Base-by-base conservation (phyloP, 805 yeast species). In the Debaryomyces prosopidis region DNA sequence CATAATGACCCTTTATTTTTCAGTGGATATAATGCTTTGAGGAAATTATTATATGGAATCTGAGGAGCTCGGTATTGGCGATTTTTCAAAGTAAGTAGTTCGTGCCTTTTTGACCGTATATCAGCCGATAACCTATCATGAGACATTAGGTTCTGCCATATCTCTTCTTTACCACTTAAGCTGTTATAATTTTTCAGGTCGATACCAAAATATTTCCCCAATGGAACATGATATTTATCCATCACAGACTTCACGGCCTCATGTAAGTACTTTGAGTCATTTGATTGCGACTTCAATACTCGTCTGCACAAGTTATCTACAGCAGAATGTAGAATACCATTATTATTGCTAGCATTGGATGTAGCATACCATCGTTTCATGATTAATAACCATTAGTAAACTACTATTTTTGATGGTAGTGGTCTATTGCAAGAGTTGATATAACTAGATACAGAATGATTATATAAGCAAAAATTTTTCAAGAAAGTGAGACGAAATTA, bases 1-100 rank as follows among this genome's bases (percentile, higher is more conserved):
- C 38, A 17, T 6, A 39, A 20, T 5, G 33, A 18, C 3, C 45
- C 31, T 20, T 35, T 23, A 7, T 31, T 41, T 8, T 44, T 18
- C 20, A 49, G 20, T 3, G 66, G 65, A 44, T 60, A 59, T 27
- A 63, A 43, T 2, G 48, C 44, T 27, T 53, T 50, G 8, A 54
- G 20, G 42, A 55, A 57, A 23, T 43, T 47, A 39, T 41, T 39
- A 42, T 49, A 47, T 17, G 26, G 20, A 5, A 35, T 43, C 18
- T 37, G 38, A 10, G 50, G 44, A 5, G 44, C 36, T 36, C 23
- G 26, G 27, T 31, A 17, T 23, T 30, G 37, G 7, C 19, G 36
- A 9, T 39, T 39, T 11, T 33, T 33, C 7, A 40, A 17, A 2
- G 36, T 39, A 31, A 38, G 18, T 9, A 38, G 10, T 12, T 14